phyloP scores from a whole-genome alignment of 1,284 basidiomycete genomes.

The Spongispora temasekensis region DNA sequence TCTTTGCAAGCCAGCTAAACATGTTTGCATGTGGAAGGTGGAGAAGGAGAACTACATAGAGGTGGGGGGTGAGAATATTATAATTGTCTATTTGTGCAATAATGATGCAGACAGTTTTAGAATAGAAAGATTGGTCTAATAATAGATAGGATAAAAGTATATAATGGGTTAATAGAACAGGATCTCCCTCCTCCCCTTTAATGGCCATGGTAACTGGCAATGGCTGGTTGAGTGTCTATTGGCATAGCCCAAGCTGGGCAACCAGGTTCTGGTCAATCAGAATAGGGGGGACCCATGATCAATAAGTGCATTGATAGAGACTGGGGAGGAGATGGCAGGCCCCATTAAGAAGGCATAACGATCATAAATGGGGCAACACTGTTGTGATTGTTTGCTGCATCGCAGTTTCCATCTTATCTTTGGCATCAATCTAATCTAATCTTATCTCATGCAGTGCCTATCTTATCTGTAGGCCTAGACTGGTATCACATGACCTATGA shows the following conservation, averaged over 20 bases:
- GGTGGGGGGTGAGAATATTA: neutral
- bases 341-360: neutral
- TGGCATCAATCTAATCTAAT: too few relatives aligned
- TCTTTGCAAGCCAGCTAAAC: too few relatives aligned
- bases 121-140: neutral
- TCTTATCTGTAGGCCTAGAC: too few relatives aligned
- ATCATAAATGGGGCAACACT: neutral
- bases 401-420: too few relatives aligned
- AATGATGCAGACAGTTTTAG: neutral
- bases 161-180: neutral
- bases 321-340: neutral
- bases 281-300: conserved; percentile 5
- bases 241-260: neutral
- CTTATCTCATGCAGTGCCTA: too few relatives aligned
- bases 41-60: too few relatives aligned
- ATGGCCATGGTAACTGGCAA: neutral
- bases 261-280: neutral
- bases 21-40: too few relatives aligned
- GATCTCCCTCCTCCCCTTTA: neutral
- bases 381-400: neutral
- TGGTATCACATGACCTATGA: too few relatives aligned
- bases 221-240: neutral
- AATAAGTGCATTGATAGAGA: neutral
- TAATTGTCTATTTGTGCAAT: neutral
- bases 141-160: neutral